Evolutionary conservation across 2,329 filamentous ascomycete species (phyloP), one percentile per base, ranked within the genome.

Genomic region (Zymoseptoria tritici): DNA sequence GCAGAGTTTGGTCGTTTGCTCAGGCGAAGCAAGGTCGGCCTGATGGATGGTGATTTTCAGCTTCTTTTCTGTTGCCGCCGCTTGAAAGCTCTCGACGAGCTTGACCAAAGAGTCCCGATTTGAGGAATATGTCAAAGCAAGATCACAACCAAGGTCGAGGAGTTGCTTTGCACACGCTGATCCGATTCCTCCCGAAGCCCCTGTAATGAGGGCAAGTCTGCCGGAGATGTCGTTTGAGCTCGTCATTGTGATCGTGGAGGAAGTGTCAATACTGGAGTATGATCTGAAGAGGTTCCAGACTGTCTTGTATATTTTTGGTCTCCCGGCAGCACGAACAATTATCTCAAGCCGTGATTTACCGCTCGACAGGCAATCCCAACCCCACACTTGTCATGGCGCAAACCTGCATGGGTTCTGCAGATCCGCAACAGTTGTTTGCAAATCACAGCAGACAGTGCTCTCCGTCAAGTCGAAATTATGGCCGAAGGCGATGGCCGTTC

Each of bases 101-200:
- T 68, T 67, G 21, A 78, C 75, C 49, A 83, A 76, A 31, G 77
- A 72, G 4, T 74, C 72, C 26, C 75, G 67, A 67, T 79, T 82
- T 51, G 76, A 79, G 16, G 81, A 80, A 70, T 85, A 86, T 4
- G 83, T 84, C 24, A 86, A 72, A 8, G 83, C 83, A 3, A 86
- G 77, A 66, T 81, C 74, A n/a, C 78, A 78, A 24, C 80, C 80
- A 49, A 78, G 74, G 11, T 71, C 61, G 55, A 79, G 80, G 22
- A 86, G 79, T 54, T 81, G 78, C 57, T 75, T 75, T 26, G 83
- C 83, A 64, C 81, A 83, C 55, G 81, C 82, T 58, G 78, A 78
- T 16, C 84, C 83, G 52, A 86, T 85, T 80, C 83, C 52, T n/a
- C 52, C 52, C n/a, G 52, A 53, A 26, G 52, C 52, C 9, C 52